Base-by-base conservation (phyloP, 345 rosid genomes). In the Arabis alpina region DNA sequence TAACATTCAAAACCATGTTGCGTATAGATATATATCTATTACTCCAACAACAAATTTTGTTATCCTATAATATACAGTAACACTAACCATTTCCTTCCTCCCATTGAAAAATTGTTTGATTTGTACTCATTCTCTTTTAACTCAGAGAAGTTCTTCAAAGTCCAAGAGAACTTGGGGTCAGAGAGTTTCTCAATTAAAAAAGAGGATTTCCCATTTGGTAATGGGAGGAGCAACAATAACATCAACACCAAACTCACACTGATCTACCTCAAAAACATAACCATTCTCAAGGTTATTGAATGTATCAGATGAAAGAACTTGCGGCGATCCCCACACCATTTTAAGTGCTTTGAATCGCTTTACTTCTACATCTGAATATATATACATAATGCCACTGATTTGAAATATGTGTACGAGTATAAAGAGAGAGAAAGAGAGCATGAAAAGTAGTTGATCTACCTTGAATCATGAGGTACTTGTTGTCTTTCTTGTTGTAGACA, bases 171-270 rank as follows among this genome's bases (percentile, higher is more conserved):
- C 23, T 52, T 52, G 37, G 37, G 51, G 9, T 9, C 0, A 3
- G 16, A 1, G 23, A 37, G 24, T 40, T 40, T 40, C 50, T 65
- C 51, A 40, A 25, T n/a, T 3, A 6, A 52, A 65, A 27, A 60
- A 40, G 8, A 65, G 28, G 1, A 66, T 66, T 11, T 52, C 60
- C 70, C 70, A 66, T 14, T 52, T 66, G 41, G 28, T 66, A 27
- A 40, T 28, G 2, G 70, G 51, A 6, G 41, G 4, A 27, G 16
- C 16, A 66, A 53, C 71, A 27, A 41, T 11, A 19, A 53, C 61
- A 53, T 61, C 66, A 44, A 61, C 66, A 45, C 66, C 53, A 30
- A 44, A 61, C 53, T 61, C 66, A 6, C 66, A 66, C 4, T 66
- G 42, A 28, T 6, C 42, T 27, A 51, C 71, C 8, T 66, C 61